These are phyloP conservation scores for Xylaria sp. DNA, from an alignment of 2,329 filamentous ascomycete species.

Conservation along the genomic window DNA sequence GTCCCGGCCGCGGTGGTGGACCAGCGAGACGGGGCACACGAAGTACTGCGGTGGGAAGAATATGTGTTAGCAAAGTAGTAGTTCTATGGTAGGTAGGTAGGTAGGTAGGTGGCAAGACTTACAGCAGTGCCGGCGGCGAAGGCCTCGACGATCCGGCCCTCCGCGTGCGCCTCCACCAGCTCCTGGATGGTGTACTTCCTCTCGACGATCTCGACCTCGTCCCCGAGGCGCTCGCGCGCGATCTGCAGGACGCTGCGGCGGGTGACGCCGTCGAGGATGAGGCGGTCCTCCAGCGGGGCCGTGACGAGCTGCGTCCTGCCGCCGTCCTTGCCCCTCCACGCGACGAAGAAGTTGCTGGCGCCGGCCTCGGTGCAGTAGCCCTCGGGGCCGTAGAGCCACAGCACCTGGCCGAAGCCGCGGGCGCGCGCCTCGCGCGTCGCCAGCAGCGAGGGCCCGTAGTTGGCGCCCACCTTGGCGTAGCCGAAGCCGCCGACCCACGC, in stretches of 20 bases:
- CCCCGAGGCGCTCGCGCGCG: constrained; percentile 62
- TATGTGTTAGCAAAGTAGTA: constrained; percentile 14
- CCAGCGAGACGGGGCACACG: constrained; percentile 67
- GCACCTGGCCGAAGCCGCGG: constrained; percentile 81
- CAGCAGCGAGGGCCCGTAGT: constrained; percentile 84
- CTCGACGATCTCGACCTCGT: constrained; percentile 74
- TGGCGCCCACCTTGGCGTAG: constrained; percentile 89
- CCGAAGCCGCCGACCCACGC: constrained; percentile 95
- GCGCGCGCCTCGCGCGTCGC: constrained; percentile 75
- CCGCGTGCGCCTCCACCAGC: constrained; percentile 68
- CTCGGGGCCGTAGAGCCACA: constrained; percentile 87
- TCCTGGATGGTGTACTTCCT: constrained; percentile 81
- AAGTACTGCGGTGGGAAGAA: constrained; percentile 62
- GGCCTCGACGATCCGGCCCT: constrained; percentile 79
- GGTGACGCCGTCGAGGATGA: constrained; percentile 91
- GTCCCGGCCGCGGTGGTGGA: constrained; percentile 68
- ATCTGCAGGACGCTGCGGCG: constrained; percentile 77
- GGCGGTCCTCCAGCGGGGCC: constrained; percentile 76
- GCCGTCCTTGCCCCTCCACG: constrained; percentile 71
- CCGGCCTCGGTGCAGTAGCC: constrained; percentile 86
- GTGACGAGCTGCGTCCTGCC: constrained; percentile 74
- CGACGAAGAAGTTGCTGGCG: constrained; percentile 87
- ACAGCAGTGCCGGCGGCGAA: constrained; percentile 88
- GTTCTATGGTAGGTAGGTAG: background rate
- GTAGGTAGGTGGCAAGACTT: constrained; percentile 43